Evolutionary conservation across 192 early-diverging fungal species (phyloP).

Genomic region (Chytriomyces confervae): DNA sequence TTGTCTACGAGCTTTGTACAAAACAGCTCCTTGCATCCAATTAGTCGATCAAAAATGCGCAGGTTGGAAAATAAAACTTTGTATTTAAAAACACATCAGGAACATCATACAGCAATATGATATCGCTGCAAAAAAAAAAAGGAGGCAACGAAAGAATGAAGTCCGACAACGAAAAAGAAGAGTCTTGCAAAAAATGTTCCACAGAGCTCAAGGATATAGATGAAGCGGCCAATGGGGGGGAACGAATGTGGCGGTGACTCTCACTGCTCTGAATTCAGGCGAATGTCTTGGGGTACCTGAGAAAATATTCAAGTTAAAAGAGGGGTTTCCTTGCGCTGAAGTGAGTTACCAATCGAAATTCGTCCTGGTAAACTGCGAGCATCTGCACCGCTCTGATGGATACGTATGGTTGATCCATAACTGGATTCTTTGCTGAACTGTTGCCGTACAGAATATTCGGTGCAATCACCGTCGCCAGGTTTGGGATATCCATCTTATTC

Average conservation of each 20-base stretch:
- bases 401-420: conserved; percentile 42
- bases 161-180: no score
- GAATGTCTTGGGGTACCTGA: neutral
- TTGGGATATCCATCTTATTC: conserved; percentile 92
- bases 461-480: conserved; percentile 91
- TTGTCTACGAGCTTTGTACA: conserved; percentile 74
- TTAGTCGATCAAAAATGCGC: no score
- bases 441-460: conserved; percentile 91
- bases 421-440: conserved; percentile 52
- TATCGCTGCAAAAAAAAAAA: no score
- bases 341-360: conserved; percentile 52
- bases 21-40: neutral
- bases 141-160: no score
- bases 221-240: no score
- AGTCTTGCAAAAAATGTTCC: no score
- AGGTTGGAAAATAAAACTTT: no score
- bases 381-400: conserved; percentile 52
- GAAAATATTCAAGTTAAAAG: no score
- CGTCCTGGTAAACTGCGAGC: conserved; percentile 52
- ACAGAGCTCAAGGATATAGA: no score
- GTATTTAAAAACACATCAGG: no score
- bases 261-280: neutral
- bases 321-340: neutral
- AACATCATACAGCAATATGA: no score
- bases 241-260: neutral